Base-by-base conservation (phyloP, 2,329 filamentous ascomycete genomes). In the Sporothrix brasiliensis region DNA sequence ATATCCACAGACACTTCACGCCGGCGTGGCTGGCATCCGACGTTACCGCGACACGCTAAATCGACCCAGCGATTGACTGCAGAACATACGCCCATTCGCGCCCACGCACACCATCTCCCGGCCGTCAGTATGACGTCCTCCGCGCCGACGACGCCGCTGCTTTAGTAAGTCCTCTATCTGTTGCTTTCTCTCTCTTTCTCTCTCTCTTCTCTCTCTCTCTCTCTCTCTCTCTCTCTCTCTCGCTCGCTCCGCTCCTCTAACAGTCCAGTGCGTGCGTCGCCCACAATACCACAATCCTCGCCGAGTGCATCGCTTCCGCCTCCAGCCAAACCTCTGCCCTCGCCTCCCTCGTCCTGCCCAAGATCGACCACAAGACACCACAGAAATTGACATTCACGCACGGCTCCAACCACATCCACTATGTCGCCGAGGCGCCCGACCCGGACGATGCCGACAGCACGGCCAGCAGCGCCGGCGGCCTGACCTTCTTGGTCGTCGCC, bases 371-470 rank as follows among this genome's bases (percentile, higher is more conserved):
- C 83, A 82, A 85, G 74, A 83, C 86, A 41, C 86, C 93, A 0
- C 89, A 97, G 78, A 97, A 97, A 82, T 88, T 97, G 74, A 98
- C 94, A 69, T 97, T 97, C 83, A 96, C 93, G 53, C 93, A 97
- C 81, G 92, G 93, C 81, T 85, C 90, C 72, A 90, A 96, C 80
- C 93, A 95, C 84, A 95, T 98, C 80, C 94, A 99, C 86, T 97
- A 97, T 85, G 91, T 98, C 78, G 88, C 94, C 77, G 92, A 95
- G 78, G 89, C 93, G 0, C 90, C 93, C 11, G 87, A 87, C 76
- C 87, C 90, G 77, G 83, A 83, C 70, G 49, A 71, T 75, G 76
- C 83, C 81, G 76, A 97, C 81, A 91, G 93, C 81, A 85, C 41
- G 21, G 27, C 53, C 63, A 30, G 39, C 52, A 69, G 63, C 9